These are phyloP conservation scores for Coniophora puteana DNA, from an alignment of 1,284 basidiomycete genomes.

Conservation along the genomic window DNA sequence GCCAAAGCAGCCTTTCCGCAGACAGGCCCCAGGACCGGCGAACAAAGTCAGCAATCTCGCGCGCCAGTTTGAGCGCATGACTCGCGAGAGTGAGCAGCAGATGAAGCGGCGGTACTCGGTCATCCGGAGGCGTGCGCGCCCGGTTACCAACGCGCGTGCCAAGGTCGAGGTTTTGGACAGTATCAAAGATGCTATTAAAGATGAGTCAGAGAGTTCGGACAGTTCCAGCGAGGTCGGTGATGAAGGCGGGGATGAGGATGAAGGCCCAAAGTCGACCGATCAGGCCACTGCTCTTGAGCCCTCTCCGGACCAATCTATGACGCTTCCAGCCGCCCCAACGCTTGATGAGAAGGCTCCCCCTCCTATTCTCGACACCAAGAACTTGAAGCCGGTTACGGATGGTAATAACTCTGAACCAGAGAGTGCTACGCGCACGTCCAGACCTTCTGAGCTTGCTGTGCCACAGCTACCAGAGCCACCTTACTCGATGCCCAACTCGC, in stretches of 20 bases:
- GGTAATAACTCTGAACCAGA: background rate
- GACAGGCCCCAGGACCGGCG: conserved; percentile 42
- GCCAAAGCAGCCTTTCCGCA: conserved; percentile 50
- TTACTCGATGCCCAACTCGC: conserved; percentile 50
- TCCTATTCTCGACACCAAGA: conserved; percentile 22
- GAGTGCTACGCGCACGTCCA: conserved; percentile 25
- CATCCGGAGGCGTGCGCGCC: conserved; percentile 88
- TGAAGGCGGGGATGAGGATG: conserved; percentile 74
- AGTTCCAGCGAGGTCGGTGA: conserved; percentile 88
- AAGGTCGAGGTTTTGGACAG: conserved; percentile 91
- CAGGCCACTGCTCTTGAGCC: conserved; percentile 28
- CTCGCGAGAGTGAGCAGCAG: conserved; percentile 62
- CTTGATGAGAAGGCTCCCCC: conserved; percentile 14
- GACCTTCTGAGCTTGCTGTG: conserved; percentile 16
- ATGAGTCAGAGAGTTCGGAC: conserved; percentile 78
- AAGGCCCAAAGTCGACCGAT: conserved; percentile 30
- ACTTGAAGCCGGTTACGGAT: background rate
- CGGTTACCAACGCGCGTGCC: conserved; percentile 86
- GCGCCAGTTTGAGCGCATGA: conserved; percentile 74
- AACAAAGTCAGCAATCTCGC: conserved; percentile 73
- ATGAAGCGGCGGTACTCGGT: conserved; percentile 72
- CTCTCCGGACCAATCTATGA: conserved; percentile 32
- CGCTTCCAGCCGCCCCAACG: conserved; percentile 18
- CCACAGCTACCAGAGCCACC: conserved; percentile 40
- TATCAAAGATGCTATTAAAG: conserved; percentile 88